Evolutionary conservation across 2,329 filamentous ascomycete genomes (phyloP).

Genomic region (Paecilomyces niveus): DNA sequence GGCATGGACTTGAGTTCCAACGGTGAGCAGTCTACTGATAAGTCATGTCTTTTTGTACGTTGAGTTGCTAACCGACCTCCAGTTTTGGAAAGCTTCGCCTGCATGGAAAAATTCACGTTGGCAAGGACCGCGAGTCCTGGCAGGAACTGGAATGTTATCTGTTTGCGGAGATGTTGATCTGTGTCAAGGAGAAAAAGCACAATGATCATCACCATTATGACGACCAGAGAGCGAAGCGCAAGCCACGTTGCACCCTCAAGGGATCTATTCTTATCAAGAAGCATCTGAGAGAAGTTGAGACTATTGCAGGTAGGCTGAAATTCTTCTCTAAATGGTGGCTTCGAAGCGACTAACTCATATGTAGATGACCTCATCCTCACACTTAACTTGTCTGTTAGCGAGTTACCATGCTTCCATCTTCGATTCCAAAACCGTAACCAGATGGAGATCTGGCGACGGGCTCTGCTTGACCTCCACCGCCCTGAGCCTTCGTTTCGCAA

Average conservation of each 20-base stretch:
- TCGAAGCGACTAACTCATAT: not conserved
- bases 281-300: conserved; percentile 86
- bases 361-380: conserved; percentile 77
- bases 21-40: conserved; percentile 39
- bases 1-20: conserved; percentile 91
- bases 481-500: conserved; percentile 56
- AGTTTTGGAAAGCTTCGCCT: conserved; percentile 88
- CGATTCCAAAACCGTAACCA: conserved; percentile 73
- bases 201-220: conserved; percentile 57
- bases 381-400: conserved; percentile 80
- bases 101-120: conserved; percentile 83
- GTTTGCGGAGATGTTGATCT: conserved; percentile 98
- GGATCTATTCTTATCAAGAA: conserved; percentile 98
- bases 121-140: conserved; percentile 94
- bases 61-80: conserved; percentile 1
- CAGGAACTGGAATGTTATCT: conserved; percentile 96
- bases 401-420: conserved; percentile 90
- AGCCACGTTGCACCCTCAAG: conserved; percentile 79
- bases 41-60: not conserved
- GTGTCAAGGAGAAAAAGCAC: conserved; percentile 92
- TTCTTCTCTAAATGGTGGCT: not conserved
- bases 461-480: conserved; percentile 73
- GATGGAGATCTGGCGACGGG: conserved; percentile 83
- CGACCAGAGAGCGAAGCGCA: conserved; percentile 48
- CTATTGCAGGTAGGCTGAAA: conserved; percentile 36